A percentile compares a stretch with the other conserved stretches of the same genome.
Evolutionary conservation across 2,329 filamentous ascomycete genomes (phyloP).

Genomic region (Venturiaceae sp.): DNA sequence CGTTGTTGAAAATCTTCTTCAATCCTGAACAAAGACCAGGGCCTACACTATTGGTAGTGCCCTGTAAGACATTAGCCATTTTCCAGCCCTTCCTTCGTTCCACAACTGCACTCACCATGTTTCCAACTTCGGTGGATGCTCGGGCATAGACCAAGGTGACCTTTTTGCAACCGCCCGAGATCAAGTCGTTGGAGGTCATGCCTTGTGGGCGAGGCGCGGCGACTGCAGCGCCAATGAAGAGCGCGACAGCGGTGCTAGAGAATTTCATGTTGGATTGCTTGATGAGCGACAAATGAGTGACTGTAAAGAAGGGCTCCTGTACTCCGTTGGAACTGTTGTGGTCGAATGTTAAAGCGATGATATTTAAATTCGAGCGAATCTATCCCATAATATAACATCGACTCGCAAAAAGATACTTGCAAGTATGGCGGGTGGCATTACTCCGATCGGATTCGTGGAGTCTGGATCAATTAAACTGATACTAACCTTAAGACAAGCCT

Average conservation of each 20-base stretch:
- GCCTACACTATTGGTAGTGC: constrained; percentile 4
- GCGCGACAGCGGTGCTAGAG: not conserved
- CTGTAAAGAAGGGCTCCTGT: not conserved
- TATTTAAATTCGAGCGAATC: not conserved
- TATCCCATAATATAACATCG: not conserved
- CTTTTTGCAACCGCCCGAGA: constrained; percentile 23
- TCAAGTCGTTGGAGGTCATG: constrained; percentile 25
- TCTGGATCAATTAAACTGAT: not conserved
- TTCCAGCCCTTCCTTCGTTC: not conserved
- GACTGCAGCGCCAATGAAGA: not conserved
- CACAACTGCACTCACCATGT: constrained; percentile 21
- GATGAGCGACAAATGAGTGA: constrained; percentile 2
- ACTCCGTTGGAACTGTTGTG: not conserved
- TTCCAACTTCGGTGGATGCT: constrained; percentile 29
- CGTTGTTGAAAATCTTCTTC: not conserved
- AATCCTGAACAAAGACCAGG: constrained; percentile 1
- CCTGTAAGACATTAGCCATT: not conserved
- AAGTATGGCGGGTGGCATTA: not conserved
- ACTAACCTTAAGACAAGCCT: not conserved
- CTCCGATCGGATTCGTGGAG: not conserved
- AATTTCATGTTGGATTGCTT: not conserved
- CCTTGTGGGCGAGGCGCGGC: constrained; percentile 1
- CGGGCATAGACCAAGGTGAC: constrained; percentile 32
- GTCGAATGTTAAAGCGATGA: not conserved
- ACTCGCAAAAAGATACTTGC: not conserved